Base-by-base conservation (phyloP, 805 yeast species). In the Lipomyces anomalus region DNA sequence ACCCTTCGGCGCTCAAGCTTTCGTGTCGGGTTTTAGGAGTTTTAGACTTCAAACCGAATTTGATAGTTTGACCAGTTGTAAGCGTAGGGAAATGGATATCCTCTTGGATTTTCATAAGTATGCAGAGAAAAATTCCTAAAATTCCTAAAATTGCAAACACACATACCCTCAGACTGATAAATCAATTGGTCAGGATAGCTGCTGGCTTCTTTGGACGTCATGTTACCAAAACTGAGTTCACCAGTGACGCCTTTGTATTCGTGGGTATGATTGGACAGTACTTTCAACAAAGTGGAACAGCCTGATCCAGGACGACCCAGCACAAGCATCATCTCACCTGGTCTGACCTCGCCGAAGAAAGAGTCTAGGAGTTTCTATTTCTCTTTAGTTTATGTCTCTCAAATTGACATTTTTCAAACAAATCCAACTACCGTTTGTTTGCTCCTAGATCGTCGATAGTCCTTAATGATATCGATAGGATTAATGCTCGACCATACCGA, bases 291-390 rank as follows among this genome's bases (percentile, higher is more conserved):
- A 0, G 87, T 80, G 2, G 85, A 74, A 61, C 87, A 81, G 53
- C 88, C 87, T n/a, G 86, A 77, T 58, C 87, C 87, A 1, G 87
- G 87, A 64, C 84, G 73, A 42, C 88, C 88, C 46, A 81, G 65
- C 13, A 81, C 86, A 38, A 81, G 82, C 3, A 82, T 72, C 33
- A 80, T 66, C 49, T 79, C 80, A 40, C 85, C 85, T 1, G 85
- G 80, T 41, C 66, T 67, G 46, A 79, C 66, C 5, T 74, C 40
- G 18, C 80, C 86, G 56, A 79, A 61, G 77, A 67, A 50, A 76
- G 79, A 48, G 74, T 76, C 52, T 75, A 78, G 46, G 59, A 65
- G 48, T 16, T 36, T 17, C 7, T 9, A 6, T n/a, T 35, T 35
- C n/a, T n/a, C n/a, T n/a, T n/a, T n/a, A n/a, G n/a, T n/a, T n/a